These are phyloP conservation scores for Thecaphora thlaspeos DNA, from an alignment of 1,284 basidiomycete genomes.

Conservation along the genomic window DNA sequence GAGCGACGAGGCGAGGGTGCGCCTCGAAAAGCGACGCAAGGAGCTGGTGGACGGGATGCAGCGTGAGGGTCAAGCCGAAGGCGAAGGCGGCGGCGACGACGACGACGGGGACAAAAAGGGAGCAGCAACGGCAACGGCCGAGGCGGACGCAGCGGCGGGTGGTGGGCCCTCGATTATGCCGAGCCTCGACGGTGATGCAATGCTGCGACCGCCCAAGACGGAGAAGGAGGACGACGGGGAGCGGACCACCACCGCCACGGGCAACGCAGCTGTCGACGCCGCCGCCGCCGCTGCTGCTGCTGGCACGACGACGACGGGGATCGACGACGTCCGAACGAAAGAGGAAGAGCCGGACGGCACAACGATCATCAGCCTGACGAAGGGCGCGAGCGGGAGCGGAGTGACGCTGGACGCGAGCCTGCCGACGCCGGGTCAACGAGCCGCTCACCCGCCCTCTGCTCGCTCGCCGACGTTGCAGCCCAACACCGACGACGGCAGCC, in stretches of 20 bases:
- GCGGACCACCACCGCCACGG: no score
- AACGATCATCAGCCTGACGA: no score
- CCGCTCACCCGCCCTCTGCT: neutral
- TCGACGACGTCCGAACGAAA: neutral
- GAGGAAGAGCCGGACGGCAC: neutral
- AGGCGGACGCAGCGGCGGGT: no score
- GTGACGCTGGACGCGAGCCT: neutral
- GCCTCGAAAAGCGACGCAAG: conserved; percentile 15
- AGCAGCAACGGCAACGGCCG: no score
- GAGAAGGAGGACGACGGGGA: no score
- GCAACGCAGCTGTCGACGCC: no score
- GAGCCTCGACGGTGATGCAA: no score
- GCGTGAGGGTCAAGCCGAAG: neutral
- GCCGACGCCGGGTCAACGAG: neutral
- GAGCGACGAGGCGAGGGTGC: conserved; percentile 18
- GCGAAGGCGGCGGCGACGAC: neutral
- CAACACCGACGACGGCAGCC: neutral
- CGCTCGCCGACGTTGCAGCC: neutral
- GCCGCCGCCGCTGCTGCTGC: no score
- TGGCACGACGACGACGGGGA: neutral
- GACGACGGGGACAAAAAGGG: no score
- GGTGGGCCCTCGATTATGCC: no score
- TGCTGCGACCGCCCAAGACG: no score
- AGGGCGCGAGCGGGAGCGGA: neutral
- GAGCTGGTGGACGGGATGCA: conserved; percentile 8